Conservation (phyloP, 1,139 yeast species). For the Candida tropicalis region DNA sequence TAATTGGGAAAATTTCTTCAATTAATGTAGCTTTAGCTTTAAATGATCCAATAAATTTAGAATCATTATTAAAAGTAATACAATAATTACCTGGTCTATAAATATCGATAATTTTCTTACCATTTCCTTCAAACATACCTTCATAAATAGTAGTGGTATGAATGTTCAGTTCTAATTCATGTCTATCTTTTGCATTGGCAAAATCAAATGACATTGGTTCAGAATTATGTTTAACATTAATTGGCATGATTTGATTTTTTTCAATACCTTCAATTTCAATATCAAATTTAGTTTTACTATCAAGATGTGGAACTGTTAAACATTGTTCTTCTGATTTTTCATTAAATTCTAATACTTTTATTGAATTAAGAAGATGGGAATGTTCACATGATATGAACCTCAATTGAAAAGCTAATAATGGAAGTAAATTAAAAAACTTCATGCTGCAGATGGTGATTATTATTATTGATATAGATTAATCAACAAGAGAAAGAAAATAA, state of each 20-base stretch:
- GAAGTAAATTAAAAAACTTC: not conserved
- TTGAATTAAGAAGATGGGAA: constrained; percentile 1
- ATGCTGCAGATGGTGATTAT: not conserved
- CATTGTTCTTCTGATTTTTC: not conserved
- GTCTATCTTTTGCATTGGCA: constrained; percentile 1
- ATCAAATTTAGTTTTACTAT: not conserved
- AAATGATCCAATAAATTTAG: constrained; percentile 2
- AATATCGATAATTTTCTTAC: not conserved
- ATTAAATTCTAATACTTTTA: not conserved
- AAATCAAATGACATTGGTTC: constrained; percentile 1
- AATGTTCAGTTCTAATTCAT: not conserved
- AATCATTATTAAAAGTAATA: constrained; percentile 1
- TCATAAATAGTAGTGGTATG: not conserved
- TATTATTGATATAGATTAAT: no score
- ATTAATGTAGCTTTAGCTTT: not conserved
- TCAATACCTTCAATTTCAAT: constrained; percentile 1
- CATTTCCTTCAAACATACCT: not conserved
- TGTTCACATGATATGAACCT: not conserved
- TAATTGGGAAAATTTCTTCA: constrained; percentile 5
- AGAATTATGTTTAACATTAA: not conserved
- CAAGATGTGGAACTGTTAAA: not conserved
- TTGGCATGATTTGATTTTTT: not conserved
- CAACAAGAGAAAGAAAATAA: no score
- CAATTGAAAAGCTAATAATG: not conserved
- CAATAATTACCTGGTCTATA: constrained; percentile 1